Percentiles rank a stretch among this genome's conserved stretches.
Conservation (phyloP, 2,329 filamentous ascomycete genomes). For the Stagonosporopsis vannaccii region DNA sequence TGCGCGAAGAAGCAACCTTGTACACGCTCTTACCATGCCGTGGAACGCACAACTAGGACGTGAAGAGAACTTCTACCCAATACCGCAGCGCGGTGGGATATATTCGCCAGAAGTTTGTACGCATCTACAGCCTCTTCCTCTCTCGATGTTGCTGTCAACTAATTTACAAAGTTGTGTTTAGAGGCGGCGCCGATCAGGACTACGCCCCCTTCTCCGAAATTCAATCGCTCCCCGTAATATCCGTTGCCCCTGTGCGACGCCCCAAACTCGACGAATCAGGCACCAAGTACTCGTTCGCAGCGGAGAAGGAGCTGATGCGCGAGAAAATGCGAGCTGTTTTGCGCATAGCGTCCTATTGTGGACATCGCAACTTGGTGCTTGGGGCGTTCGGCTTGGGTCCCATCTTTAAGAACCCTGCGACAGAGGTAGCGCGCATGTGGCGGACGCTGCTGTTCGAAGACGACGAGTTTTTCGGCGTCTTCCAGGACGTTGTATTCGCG, state of each 20-base stretch:
- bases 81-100: constrained; percentile 73
- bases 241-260: constrained; percentile 73
- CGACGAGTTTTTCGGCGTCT: constrained; percentile 54
- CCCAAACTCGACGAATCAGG: constrained; percentile 74
- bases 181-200: constrained; percentile 65
- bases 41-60: constrained; percentile 50
- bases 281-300: constrained; percentile 73
- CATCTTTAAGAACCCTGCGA: constrained; percentile 54
- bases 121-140: constrained; percentile 29
- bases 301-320: constrained; percentile 74
- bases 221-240: constrained; percentile 71
- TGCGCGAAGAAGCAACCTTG: constrained; percentile 76
- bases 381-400: constrained; percentile 56
- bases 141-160: neutral
- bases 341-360: constrained; percentile 65
- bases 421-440: constrained; percentile 56
- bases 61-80: constrained; percentile 68
- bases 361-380: constrained; percentile 51
- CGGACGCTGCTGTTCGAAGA: constrained; percentile 53
- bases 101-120: constrained; percentile 72
- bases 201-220: constrained; percentile 54
- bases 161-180: constrained; percentile 66
- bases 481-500: constrained; percentile 55
- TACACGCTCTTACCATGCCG: constrained; percentile 70
- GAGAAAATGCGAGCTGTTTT: constrained; percentile 76